phyloP scores from a whole-genome alignment of 2,329 filamentous ascomycete species.

The Pestalotiopsis sp. region DNA sequence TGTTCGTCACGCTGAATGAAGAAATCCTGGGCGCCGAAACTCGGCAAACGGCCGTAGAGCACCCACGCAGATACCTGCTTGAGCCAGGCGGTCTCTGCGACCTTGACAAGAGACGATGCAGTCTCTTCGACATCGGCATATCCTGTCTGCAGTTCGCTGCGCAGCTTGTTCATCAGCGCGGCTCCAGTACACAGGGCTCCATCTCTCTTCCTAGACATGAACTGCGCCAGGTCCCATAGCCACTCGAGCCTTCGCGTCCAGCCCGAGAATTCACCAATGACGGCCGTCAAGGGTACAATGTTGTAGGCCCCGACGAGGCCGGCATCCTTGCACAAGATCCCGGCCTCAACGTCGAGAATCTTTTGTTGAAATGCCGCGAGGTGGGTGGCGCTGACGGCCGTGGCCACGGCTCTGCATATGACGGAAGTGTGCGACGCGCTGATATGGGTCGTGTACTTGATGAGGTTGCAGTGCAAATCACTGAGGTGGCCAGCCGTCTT shows the following conservation, averaged over 20 bases:
- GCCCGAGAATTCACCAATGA: conserved; percentile 82
- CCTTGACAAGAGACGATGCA: conserved; percentile 70
- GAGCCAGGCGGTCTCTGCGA: conserved; percentile 89
- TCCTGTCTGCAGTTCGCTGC: conserved; percentile 80
- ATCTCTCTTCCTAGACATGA: conserved; percentile 57
- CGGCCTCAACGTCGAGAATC: conserved; percentile 81
- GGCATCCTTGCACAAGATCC: conserved; percentile 76
- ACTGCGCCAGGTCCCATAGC: conserved; percentile 74
- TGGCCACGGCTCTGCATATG: conserved; percentile 85
- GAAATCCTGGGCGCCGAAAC: conserved; percentile 81
- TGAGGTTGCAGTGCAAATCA: conserved; percentile 74
- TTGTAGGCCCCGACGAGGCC: conserved; percentile 86
- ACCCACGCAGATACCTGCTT: conserved; percentile 91
- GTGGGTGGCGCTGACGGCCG: conserved; percentile 74
- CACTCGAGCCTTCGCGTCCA: conserved; percentile 87
- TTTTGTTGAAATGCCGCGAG: conserved; percentile 81
- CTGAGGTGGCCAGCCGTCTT: conserved; percentile 77
- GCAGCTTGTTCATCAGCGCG: conserved; percentile 74
- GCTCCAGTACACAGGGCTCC: conserved; percentile 64
- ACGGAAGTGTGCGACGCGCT: conserved; percentile 74
- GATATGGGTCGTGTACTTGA: conserved; percentile 67
- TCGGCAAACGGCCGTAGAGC: conserved; percentile 81
- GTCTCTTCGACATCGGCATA: conserved; percentile 84
- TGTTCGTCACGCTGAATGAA: conserved; percentile 66
- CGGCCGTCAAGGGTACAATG: conserved; percentile 85